These are phyloP conservation scores for Erodium maritimum DNA, from an alignment of 345 rosid species.

Conservation along the genomic window DNA sequence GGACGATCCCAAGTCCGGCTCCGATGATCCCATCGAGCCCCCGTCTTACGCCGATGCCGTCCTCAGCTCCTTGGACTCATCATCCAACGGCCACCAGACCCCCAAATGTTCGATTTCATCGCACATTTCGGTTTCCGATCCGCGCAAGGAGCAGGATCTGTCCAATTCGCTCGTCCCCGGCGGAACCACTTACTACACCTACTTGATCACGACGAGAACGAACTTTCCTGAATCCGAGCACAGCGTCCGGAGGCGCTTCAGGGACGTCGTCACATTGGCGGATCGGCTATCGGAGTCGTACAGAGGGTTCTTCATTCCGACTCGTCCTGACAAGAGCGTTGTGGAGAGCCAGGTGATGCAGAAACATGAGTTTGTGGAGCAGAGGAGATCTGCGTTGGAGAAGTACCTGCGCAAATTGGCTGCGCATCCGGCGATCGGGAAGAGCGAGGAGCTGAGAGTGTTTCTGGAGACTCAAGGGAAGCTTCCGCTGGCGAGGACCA, in stretches of 20 bases:
- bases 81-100: constrained; percentile 48
- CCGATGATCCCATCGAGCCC: constrained; percentile 53
- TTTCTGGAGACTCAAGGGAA: constrained; percentile 77
- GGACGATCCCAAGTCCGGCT: constrained; percentile 39
- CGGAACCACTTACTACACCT: constrained; percentile 54
- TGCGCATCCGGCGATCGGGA: constrained; percentile 58
- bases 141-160: constrained; percentile 68
- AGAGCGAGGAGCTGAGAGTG: constrained; percentile 70
- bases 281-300: constrained; percentile 78
- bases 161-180: constrained; percentile 73
- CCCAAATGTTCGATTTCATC: constrained; percentile 41
- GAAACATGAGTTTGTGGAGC: constrained; percentile 92
- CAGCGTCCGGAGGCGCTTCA: constrained; percentile 70
- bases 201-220: constrained; percentile 71
- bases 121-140: constrained; percentile 81
- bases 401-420: constrained; percentile 63
- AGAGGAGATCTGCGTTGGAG: constrained; percentile 78
- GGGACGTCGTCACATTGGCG: constrained; percentile 68
- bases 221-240: constrained; percentile 63
- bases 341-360: constrained; percentile 98
- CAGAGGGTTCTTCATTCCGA: constrained; percentile 76
- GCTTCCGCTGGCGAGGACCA: constrained; percentile 46
- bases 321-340: constrained; percentile 84
- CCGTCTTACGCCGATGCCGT: constrained; percentile 81
- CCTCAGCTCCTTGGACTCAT: constrained; percentile 68